Base-by-base conservation (phyloP, 2,329 filamentous ascomycete genomes). In the Xylaria sp. region DNA sequence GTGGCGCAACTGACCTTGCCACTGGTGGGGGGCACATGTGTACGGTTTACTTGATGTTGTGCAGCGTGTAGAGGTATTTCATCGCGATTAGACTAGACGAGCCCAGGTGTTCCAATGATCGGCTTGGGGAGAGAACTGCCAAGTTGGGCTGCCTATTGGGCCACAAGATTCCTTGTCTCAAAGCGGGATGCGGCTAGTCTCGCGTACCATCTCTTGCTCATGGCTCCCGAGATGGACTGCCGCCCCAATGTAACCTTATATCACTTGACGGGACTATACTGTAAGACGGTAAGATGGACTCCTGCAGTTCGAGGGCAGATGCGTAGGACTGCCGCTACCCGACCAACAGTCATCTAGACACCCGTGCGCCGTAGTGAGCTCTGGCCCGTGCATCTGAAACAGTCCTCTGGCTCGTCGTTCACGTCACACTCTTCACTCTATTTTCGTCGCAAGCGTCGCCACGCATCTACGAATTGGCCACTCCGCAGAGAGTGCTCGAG, bases 191-290 rank as follows among this genome's bases (percentile, higher is more conserved):
- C 54, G 51, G 54, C 61, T 48, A 66, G 58, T 54, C 55, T 60
- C 47, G 62, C 64, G 65, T 67, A 58, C 59, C 65, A 64, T 63
- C 60, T 58, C 60, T 65, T 46, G 58, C 40, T 49, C 33, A 41
- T 47, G 52, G 51, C 59, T 62, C 38, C 55, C 58, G 64, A 66
- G 58, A 60, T 59, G 58, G 51, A 62, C 37, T 65, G 56, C 62
- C 62, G 57, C 35, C 31, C 48, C 54, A 54, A 67, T 68, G 64
- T 68, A 68, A 67, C 66, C 62, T 64, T 46, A 62, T 59, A 56
- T 56, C 46, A 58, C 60, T 60, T 57, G 61, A 67, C 60, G 61
- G 55, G 47, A 62, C 59, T 59, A 59, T 60, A 62, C 59, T 62
- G 60, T 63, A 46, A 44, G 60, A 53, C 53, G 49, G 55, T 29